A percentile compares a stretch with the other conserved stretches of the same genome.
phyloP scores from a whole-genome alignment of 257 asterid species.

The Ilex aquifolium region DNA sequence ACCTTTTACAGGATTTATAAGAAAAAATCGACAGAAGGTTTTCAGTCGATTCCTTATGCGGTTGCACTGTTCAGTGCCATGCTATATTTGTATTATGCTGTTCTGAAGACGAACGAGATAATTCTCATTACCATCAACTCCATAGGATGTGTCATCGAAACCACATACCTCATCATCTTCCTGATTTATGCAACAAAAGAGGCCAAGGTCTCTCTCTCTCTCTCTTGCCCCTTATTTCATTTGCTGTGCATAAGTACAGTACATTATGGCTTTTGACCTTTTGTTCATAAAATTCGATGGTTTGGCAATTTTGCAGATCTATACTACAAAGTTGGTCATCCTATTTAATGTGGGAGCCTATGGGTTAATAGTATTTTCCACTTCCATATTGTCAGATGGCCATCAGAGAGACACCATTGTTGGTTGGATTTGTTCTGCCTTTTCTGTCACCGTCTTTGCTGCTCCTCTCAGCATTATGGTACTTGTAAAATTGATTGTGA shows the following conservation, averaged over 20 bases:
- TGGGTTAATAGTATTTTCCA: conserved; percentile 29
- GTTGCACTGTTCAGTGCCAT: conserved; percentile 76
- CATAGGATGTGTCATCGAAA: conserved; percentile 35
- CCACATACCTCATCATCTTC: conserved; percentile 38
- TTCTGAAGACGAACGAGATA: conserved; percentile 36
- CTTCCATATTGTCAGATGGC: conserved; percentile 21
- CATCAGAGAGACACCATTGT: conserved; percentile 29
- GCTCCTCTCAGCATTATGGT: conserved; percentile 89
- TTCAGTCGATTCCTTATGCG: conserved; percentile 67
- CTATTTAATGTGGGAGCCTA: conserved; percentile 31
- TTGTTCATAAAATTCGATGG: neutral
- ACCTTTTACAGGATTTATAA: conserved; percentile 53
- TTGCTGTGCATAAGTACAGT: too few relatives aligned
- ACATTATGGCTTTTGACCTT: too few relatives aligned
- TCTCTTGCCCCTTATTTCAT: neutral
- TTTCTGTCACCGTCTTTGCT: conserved; percentile 63
- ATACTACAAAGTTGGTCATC: conserved; percentile 38
- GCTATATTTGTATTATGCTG: conserved; percentile 69
- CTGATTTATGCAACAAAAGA: conserved; percentile 52
- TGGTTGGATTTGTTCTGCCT: conserved; percentile 79
- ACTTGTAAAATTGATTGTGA: neutral
- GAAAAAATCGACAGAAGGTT: conserved; percentile 73
- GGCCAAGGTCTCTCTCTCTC: conserved; percentile 34
- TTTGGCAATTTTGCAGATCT: conserved; percentile 29
- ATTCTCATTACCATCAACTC: conserved; percentile 54